Percentiles rank a stretch among this genome's conserved stretches.
These are phyloP conservation scores for Rhododendron mucronatum DNA, from an alignment of 148 eudicot genomes.

Conservation along the genomic window DNA sequence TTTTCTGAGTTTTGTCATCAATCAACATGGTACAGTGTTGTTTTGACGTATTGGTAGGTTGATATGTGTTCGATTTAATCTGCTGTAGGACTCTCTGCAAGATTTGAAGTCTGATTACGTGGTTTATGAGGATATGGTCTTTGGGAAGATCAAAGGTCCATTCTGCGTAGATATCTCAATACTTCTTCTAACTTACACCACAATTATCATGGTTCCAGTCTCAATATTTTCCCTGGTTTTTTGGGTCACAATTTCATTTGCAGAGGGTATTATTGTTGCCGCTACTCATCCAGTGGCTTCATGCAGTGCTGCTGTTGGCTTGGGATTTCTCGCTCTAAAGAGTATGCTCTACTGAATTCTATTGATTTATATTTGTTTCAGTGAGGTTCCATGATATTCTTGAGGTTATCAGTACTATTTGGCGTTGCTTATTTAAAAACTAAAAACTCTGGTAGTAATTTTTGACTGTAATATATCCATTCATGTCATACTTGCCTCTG, in stretches of 20 bases:
- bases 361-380: background rate
- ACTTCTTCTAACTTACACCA: background rate
- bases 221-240: background rate
- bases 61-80: background rate
- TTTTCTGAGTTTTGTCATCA: background rate
- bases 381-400: background rate
- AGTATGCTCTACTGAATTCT: constrained; percentile 31
- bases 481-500: background rate
- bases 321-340: constrained; percentile 56
- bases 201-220: background rate
- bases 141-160: constrained; percentile 69
- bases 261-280: constrained; percentile 67
- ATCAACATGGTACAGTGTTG: background rate
- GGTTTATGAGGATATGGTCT: constrained; percentile 48
- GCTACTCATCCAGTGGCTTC: constrained; percentile 60
- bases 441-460: background rate
- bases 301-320: constrained; percentile 54
- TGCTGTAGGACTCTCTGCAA: constrained; percentile 63
- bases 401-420: background rate
- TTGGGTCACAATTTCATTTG: background rate
- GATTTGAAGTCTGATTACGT: constrained; percentile 54
- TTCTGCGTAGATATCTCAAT: background rate
- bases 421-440: background rate
- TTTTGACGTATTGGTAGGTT: background rate
- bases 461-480: background rate